Percentiles rank a stretch among this genome's conserved stretches.
Conservation (phyloP, 768 basidiomycete genomes). For the Phlebiopsis gigantea region DNA sequence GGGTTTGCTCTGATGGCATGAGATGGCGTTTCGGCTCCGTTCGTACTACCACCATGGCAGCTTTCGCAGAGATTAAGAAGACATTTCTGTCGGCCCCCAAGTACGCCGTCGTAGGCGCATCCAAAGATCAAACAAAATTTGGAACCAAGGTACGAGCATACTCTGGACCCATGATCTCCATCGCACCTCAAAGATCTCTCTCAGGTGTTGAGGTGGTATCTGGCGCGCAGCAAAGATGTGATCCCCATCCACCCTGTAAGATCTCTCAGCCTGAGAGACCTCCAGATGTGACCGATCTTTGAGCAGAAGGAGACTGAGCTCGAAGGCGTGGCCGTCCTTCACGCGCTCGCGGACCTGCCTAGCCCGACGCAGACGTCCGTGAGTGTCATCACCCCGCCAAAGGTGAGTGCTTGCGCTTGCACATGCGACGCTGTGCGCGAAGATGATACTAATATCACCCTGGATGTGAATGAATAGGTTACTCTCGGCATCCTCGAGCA, state of each 20-base stretch:
- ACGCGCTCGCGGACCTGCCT: constrained; percentile 49
- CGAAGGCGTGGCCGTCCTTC: constrained; percentile 56
- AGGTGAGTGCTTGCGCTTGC: constrained; percentile 34
- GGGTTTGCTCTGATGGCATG: neutral
- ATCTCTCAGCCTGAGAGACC: neutral
- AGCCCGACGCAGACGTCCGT: constrained; percentile 64
- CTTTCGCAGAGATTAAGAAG: constrained; percentile 36
- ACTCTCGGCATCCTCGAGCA: constrained; percentile 64
- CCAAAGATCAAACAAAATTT: constrained; percentile 71
- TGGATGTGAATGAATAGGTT: constrained; percentile 37
- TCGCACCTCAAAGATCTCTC: neutral
- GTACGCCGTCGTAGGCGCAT: constrained; percentile 81
- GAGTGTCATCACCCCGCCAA: constrained; percentile 74
- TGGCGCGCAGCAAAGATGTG: constrained; percentile 50
- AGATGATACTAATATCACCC: neutral
- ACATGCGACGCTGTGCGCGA: neutral
- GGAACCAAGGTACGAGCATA: constrained; percentile 40
- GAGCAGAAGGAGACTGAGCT: constrained; percentile 63
- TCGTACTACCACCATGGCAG: constrained; percentile 7
- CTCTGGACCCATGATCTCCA: neutral
- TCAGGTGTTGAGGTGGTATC: constrained; percentile 79
- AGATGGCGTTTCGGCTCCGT: neutral
- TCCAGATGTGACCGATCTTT: neutral
- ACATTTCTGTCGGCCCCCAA: constrained; percentile 56
- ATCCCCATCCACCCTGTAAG: constrained; percentile 73